Conservation (phyloP, 352 stramenopile genomes). For the Pythium myriotylum region DNA sequence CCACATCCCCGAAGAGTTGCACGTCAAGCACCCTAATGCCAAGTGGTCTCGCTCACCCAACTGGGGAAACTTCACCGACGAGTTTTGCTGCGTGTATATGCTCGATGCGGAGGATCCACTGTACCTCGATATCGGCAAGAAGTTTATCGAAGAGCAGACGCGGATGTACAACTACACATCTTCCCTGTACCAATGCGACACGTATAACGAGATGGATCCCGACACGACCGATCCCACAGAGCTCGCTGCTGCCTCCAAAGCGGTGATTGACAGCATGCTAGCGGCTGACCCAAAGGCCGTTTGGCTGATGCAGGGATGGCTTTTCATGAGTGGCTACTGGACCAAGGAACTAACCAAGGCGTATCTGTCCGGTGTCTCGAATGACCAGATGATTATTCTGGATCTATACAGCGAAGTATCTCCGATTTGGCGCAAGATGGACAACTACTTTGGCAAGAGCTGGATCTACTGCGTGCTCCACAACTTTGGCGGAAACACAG, state of each 20-base stretch:
- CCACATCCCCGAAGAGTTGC: constrained; percentile 87
- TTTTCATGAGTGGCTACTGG: constrained; percentile 78
- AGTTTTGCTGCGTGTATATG: constrained; percentile 87
- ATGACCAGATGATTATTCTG: constrained; percentile 68
- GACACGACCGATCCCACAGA: constrained; percentile 53
- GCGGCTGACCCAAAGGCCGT: constrained; percentile 69
- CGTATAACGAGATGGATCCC: constrained; percentile 85
- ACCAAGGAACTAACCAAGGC: constrained; percentile 58
- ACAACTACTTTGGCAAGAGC: constrained; percentile 82
- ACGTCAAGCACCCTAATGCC: constrained; percentile 62
- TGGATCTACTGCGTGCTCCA: constrained; percentile 88
- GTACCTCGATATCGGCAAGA: constrained; percentile 77
- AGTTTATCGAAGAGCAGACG: constrained; percentile 74
- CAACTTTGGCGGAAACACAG: constrained; percentile 83
- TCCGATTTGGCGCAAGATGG: constrained; percentile 71
- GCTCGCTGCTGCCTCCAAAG: constrained; percentile 55
- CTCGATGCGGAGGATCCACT: constrained; percentile 80
- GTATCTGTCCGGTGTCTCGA: constrained; percentile 39
- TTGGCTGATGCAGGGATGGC: constrained; percentile 86
- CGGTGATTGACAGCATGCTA: constrained; percentile 78
- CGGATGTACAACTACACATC: constrained; percentile 73
- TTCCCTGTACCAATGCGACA: constrained; percentile 80
- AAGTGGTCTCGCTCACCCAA: constrained; percentile 84
- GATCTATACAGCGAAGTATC: constrained; percentile 81
- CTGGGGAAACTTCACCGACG: constrained; percentile 78